These are phyloP conservation scores for Fusarium miscanthi DNA, from an alignment of 2,329 filamentous ascomycete species.

Conservation along the genomic window DNA sequence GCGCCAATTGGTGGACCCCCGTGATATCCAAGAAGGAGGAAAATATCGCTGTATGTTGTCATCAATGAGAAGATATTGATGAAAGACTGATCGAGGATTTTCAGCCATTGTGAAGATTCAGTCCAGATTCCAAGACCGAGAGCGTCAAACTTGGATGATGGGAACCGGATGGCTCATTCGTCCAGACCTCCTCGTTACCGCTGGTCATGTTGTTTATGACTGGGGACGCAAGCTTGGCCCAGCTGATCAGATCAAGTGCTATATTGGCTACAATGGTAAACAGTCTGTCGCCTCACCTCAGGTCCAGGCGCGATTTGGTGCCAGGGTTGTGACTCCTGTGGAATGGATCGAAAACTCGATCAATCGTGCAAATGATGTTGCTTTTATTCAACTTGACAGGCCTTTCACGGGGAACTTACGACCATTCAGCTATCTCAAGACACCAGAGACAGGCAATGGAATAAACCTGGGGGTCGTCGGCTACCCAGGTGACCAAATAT, in stretches of 20 bases:
- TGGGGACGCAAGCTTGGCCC: neutral
- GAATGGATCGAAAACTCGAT: slow-evolving; percentile 34
- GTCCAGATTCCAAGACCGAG: slow-evolving; percentile 14
- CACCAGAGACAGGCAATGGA: slow-evolving; percentile 2
- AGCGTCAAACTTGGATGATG: slow-evolving; percentile 31
- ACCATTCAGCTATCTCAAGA: slow-evolving; percentile 34
- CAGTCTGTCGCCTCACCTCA: neutral
- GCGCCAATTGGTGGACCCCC: neutral
- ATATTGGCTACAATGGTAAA: slow-evolving; percentile 50
- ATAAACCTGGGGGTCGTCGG: slow-evolving; percentile 47
- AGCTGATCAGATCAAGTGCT: slow-evolving; percentile 45
- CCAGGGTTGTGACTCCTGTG: slow-evolving; percentile 30
- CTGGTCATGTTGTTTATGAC: slow-evolving; percentile 39
- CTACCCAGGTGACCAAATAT: slow-evolving; percentile 47
- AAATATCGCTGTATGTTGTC: neutral
- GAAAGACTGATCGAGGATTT: neutral
- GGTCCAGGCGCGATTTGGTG: neutral
- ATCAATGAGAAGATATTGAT: accelerated
- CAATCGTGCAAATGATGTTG: slow-evolving; percentile 39
- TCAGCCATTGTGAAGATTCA: slow-evolving; percentile 36
- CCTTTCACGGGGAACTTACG: slow-evolving; percentile 34
- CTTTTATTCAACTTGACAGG: slow-evolving; percentile 40
- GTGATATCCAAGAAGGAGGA: neutral
- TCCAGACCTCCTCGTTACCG: slow-evolving; percentile 36
- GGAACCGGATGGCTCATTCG: slow-evolving; percentile 41